Base-by-base conservation (phyloP, 2,329 filamentous ascomycete species). In the Penicillium sp. region DNA sequence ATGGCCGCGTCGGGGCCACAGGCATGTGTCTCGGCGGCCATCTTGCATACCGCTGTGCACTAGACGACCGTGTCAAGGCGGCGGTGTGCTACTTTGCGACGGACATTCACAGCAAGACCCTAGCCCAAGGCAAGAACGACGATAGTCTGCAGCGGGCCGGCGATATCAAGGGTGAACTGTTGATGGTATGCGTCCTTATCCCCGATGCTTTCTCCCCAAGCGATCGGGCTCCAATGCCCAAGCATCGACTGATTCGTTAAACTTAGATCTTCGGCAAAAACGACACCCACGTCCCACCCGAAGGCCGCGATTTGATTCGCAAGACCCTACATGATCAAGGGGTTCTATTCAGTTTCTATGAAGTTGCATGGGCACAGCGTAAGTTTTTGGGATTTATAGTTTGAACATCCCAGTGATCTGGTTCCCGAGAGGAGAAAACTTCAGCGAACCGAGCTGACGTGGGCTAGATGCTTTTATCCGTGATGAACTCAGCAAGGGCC, bases 11-110 rank as follows among this genome's bases (percentile, higher is more conserved):
- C 60, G 89, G 89, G 41, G 78, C 86, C 4, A 91, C 88, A 11
- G 90, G 90, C 54, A 96, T 96, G 92, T 96, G 92, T 71, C 83
- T 96, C 1, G 92, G 92, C 46, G 92, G 92, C 1, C 92, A 96
- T 68, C 82, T 96, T 16, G 89, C 88, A 72, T 87, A 84, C 68
- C 79, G 85, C 38, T 83, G 81, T 62, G 84, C 85, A 63, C 80
- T 96, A 44, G 90, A 96, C 70, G 79, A 82, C 20, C 82, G 92
- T 50, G 83, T 96, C 52, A 80, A 81, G 35, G 89, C 90, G 27
- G 85, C 85, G 33, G 87, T 95, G 27, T 87, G 90, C 69, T 97
- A 91, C 77, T 96, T 96, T 73, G 90, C 90, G 8, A 96, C 92
- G 6, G 92, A 96, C 74, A 85, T 96, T 46, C 92, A 96, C 76